Percentiles rank a stretch among this genome's conserved stretches.
These are phyloP conservation scores for Gaeumannomyces tritici DNA, from an alignment of 2,329 filamentous ascomycete genomes.

Conservation along the genomic window DNA sequence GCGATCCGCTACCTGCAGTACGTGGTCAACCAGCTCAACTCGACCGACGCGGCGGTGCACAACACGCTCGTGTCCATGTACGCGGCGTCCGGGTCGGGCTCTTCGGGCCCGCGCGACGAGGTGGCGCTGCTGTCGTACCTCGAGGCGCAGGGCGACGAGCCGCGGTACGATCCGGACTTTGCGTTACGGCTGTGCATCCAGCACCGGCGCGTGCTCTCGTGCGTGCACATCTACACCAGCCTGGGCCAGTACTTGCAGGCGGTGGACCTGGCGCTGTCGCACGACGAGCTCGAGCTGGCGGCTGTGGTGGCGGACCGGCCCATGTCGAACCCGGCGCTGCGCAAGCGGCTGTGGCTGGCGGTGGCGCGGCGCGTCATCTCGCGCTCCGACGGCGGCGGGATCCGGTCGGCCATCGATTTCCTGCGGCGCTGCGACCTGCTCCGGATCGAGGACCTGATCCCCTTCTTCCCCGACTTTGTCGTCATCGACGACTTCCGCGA, in stretches of 20 bases:
- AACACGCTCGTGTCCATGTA: slow-evolving; percentile 97
- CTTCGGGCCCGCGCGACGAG: slow-evolving; percentile 74
- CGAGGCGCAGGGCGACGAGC: slow-evolving; percentile 79
- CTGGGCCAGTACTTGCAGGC: slow-evolving; percentile 94
- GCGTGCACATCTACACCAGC: slow-evolving; percentile 92
- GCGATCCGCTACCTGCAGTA: slow-evolving; percentile 89
- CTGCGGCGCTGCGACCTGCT: slow-evolving; percentile 84
- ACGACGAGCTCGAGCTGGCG: slow-evolving; percentile 83
- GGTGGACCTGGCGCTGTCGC: slow-evolving; percentile 83
- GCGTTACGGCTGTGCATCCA: slow-evolving; percentile 92
- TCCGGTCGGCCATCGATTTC: slow-evolving; percentile 90
- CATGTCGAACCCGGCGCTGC: slow-evolving; percentile 65
- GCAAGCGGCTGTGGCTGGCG: slow-evolving; percentile 92
- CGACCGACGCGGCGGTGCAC: slow-evolving; percentile 78
- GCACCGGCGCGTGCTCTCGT: slow-evolving; percentile 83
- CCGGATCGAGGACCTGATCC: slow-evolving; percentile 92
- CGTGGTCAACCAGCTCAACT: slow-evolving; percentile 77
- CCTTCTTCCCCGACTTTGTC: slow-evolving; percentile 97
- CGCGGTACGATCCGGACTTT: slow-evolving; percentile 89
- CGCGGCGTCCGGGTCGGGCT: slow-evolving; percentile 41
- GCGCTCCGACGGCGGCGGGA: slow-evolving; percentile 65
- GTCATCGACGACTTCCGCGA: slow-evolving; percentile 99
- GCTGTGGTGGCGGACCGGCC: slow-evolving; percentile 81
- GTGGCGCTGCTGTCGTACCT: slow-evolving; percentile 79
- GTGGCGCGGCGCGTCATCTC: slow-evolving; percentile 92